Conservation (phyloP, 108 stramenopile genomes). For the Cylindrotheca closterium region DNA sequence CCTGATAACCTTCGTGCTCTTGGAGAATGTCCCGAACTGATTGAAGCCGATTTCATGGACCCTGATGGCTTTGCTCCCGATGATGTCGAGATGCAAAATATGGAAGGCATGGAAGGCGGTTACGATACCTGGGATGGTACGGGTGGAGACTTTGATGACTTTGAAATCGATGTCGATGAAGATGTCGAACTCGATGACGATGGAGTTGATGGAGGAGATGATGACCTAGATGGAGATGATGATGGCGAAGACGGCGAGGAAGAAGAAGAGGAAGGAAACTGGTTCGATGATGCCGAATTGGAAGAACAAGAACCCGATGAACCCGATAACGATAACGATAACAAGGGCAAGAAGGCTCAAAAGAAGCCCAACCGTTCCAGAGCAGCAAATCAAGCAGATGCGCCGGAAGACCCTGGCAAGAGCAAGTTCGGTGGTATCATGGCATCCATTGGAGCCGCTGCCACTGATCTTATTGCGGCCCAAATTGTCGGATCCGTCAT, state of each 20-base stretch:
- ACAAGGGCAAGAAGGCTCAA: slow-evolving; percentile 3
- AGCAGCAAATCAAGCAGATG: slow-evolving; percentile 1
- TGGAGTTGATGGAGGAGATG: slow-evolving; percentile 8
- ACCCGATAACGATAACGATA: background rate
- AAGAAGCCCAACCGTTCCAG: background rate
- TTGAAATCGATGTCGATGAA: slow-evolving; percentile 12
- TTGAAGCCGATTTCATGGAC: slow-evolving; percentile 48
- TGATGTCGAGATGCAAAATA: slow-evolving; percentile 25
- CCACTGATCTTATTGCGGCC: slow-evolving; percentile 32
- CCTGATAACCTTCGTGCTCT: slow-evolving; percentile 58
- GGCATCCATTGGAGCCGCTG: slow-evolving; percentile 34
- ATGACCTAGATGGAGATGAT: slow-evolving; percentile 3
- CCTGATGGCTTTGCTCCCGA: slow-evolving; percentile 26
- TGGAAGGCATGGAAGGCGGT: slow-evolving; percentile 20
- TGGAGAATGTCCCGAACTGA: slow-evolving; percentile 43
- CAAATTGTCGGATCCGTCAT: slow-evolving; percentile 32
- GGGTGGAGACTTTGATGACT: background rate
- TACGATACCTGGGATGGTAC: slow-evolving; percentile 15
- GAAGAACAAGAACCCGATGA: slow-evolving; percentile 29
- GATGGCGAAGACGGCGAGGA: slow-evolving; percentile 10
- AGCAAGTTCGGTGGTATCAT: slow-evolving; percentile 26
- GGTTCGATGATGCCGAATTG: slow-evolving; percentile 24
- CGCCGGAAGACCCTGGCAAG: slow-evolving; percentile 3
- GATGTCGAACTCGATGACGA: slow-evolving; percentile 1
- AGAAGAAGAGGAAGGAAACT: slow-evolving; percentile 20